Evolutionary conservation across 257 asterid genomes (phyloP), one percentile per base, ranked within the genome.

Genomic region (Buddleja alternifolia): DNA sequence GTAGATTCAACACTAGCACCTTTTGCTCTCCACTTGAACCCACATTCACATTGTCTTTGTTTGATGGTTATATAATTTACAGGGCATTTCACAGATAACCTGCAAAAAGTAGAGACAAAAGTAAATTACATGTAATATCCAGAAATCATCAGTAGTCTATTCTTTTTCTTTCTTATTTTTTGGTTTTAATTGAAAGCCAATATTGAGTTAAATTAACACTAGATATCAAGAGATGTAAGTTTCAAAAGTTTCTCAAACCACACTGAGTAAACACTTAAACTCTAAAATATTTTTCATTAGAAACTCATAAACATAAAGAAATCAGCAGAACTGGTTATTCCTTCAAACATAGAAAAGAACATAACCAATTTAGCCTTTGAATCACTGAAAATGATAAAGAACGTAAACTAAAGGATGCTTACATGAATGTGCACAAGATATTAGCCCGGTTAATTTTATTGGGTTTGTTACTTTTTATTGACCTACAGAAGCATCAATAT

Each of bases 81-180:
- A 44, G 84, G 80, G 80, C 70, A 83, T 77, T 77, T 86, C 46
- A 75, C 60, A 23, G 71, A 73, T 66, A 83, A 76, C 94, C 94
- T 90, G 63, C 67, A 50, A 24, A 19, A 57, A 40, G 7, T 23
- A 50, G 15, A 45, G 15, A 15, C 11, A 17, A 10, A 37, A 25
- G 34, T 40, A 41, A 51, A 52, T 47, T 19, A 20, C 5, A 47
- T 41, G n/a, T 10, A 19, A 19, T 20, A 9, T 45, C 46, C 50
- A 57, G 4, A 34, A 42, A 12, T 55, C 39, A 29, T 55, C 32
- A 6, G 3, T 55, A 12, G 41, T 29, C 42, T 25, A 55, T 11
- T 21, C 1, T 23, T 53, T 14, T 24, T 54, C 41, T n/a, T n/a
- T n/a, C n/a, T n/a, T n/a, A n/a, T n/a, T n/a, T 10, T 55, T 25